Evolutionary conservation across 1,139 yeast genomes (phyloP), one percentile per base, ranked within the genome.

Genomic region (Yamadazyma sp.): DNA sequence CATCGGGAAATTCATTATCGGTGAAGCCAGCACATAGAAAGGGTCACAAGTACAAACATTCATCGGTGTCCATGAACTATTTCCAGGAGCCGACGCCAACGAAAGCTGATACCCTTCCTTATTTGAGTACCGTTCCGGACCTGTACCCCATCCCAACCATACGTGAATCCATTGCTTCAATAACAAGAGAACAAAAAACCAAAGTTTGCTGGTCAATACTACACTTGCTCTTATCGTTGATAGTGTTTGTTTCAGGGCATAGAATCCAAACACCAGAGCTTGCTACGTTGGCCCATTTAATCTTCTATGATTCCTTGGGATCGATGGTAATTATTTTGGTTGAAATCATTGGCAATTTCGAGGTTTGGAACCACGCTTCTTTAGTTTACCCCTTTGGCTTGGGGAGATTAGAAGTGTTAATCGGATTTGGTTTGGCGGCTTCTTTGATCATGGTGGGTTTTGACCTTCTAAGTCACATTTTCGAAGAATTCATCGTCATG

Each of bases 11-110:
- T 8, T 52, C 58, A 66, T 5, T 52, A 22, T 58, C 54, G 49
- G 61, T 64, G 12, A 75, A 73, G 46, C 77, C 91, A 0, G 81
- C 86, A 0, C 94, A 87, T 54, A 79, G 98, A 66, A 83, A 91
- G 48, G 98, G 98, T 9, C 98, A 92, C 63, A 79, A 91, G 52
- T 92, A 92, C 58, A 92, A 92, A 59, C 98, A 92, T 54, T 88
- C 97, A 5, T 88, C 97, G n/a, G 96, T 92, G 5, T 87, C 96
- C 3, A 86, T 92, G 92, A 92, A 92, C 59, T 77, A 91, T 58
- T 92, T 92, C 60, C 96, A 87, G 57, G 98, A 91, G 55, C 96
- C 97, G 1, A 83, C 89, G 6, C 82, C 80, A 12, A 17, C 46
- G 0, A 36, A 20, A 28, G 17, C 29, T 11, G 34, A 33, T 20